Conservation (phyloP, 768 basidiomycete genomes). For the Leucogyrophana mollusca region DNA sequence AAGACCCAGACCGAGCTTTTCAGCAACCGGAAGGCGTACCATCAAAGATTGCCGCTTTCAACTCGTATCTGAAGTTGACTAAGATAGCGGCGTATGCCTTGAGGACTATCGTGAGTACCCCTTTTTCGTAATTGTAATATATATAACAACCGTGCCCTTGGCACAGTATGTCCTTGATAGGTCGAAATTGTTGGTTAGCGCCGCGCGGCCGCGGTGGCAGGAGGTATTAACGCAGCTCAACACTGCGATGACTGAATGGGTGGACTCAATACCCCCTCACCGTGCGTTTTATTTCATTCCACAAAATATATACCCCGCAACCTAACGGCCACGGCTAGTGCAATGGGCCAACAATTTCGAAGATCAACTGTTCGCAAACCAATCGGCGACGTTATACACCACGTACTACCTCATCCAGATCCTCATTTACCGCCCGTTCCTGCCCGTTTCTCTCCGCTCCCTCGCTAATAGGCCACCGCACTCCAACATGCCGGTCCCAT, state of each 20-base stretch:
- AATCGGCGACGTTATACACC: constrained; percentile 56
- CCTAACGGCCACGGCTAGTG: constrained; percentile 36
- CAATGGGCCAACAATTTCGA: constrained; percentile 55
- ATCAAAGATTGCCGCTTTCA: constrained; percentile 59
- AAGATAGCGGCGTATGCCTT: constrained; percentile 69
- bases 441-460: constrained; percentile 39
- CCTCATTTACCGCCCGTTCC: constrained; percentile 69
- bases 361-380: constrained; percentile 47
- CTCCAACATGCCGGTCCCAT: constrained; percentile 42
- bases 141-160: constrained; percentile 7
- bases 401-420: constrained; percentile 65
- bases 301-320: background rate
- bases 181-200: constrained; percentile 51
- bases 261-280: constrained; percentile 65
- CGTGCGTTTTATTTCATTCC: constrained; percentile 38
- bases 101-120: constrained; percentile 59
- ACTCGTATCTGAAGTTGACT: constrained; percentile 60
- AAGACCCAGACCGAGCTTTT: constrained; percentile 50
- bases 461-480: constrained; percentile 20
- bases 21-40: constrained; percentile 65
- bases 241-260: constrained; percentile 70
- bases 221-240: constrained; percentile 68
- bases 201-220: constrained; percentile 52
- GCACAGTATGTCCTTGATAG: constrained; percentile 72
- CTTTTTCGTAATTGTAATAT: background rate